phyloP scores from a whole-genome alignment of 2,329 filamentous ascomycete genomes.

The Paecilomyces variotii region DNA sequence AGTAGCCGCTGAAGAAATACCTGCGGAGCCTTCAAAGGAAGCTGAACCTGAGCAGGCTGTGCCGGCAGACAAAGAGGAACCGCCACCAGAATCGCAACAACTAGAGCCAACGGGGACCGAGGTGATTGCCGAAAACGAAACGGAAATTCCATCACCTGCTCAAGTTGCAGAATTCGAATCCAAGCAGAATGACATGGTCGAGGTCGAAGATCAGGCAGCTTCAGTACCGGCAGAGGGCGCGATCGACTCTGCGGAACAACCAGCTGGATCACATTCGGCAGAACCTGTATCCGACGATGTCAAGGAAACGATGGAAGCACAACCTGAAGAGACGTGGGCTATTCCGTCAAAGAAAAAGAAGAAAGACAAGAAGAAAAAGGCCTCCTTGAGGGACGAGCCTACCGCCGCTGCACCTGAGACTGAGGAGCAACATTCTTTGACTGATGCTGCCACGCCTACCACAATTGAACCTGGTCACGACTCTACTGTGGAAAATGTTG shows the following conservation, averaged over 20 bases:
- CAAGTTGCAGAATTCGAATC: background rate
- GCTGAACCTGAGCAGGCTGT: background rate
- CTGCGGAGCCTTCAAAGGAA: background rate
- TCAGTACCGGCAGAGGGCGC: background rate
- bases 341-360: constrained; percentile 18
- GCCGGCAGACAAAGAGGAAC: background rate
- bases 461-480: background rate
- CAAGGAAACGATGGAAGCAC: background rate
- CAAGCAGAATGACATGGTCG: background rate
- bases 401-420: too few relatives aligned
- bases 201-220: background rate
- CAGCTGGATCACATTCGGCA: background rate
- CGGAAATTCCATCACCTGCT: background rate
- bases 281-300: background rate
- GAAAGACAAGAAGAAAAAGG: constrained; percentile 7
- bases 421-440: background rate
- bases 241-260: too few relatives aligned
- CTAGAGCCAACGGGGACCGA: background rate
- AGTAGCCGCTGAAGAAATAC: too few relatives aligned
- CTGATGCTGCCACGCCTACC: background rate
- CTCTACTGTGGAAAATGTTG: background rate
- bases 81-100: background rate
- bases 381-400: background rate
- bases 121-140: background rate
- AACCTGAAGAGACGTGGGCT: background rate